Evolutionary conservation across 2,329 filamentous ascomycete genomes (phyloP), one percentile per base, ranked within the genome.

Genomic region (Sarocladium oryzae): DNA sequence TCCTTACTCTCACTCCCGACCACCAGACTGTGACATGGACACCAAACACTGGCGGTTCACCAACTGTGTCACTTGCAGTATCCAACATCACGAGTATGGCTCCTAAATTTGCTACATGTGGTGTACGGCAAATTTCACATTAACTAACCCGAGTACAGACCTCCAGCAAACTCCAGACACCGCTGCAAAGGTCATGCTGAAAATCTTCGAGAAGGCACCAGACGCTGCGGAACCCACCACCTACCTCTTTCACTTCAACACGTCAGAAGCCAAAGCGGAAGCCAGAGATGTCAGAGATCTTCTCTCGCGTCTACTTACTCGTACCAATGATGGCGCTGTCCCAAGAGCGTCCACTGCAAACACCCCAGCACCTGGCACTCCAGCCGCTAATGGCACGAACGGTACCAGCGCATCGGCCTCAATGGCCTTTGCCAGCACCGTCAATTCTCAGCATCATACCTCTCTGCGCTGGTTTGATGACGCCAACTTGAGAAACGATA

Each of bases 151-250:
- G n/a, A n/a, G n/a, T 10, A 21, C 59, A 93, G 89, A 97, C 70
- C 81, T 99, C 46, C 92, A 99, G 68, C 92, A 97, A 67, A 97
- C 93, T 1, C 91, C 93, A 11, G 89, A 89, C 54, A 84, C 77
- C n/a, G 84, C 82, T 32, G 75, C 89, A 16, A 96, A 96, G 75
- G 90, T 95, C 50, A 96, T 96, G 78, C 79, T 97, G 54, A 96
- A 93, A 67, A 85, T 99, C 51, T 88, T 96, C 59, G 86, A 86
- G 55, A 86, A 90, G 64, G 69, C 80, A 37, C 69, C 81, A 28
- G 72, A 73, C 43, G 73, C 74, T 23, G 66, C 74, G 24, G 81
- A 85, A 48, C 73, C 88, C 16, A 78, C 84, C 41, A 81, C 84
- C 51, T 89, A 95, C 64, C 81, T 92, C 46, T 96, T 99, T 67